Base-by-base conservation (phyloP, 805 yeast species). In the Lachancea cidri region DNA sequence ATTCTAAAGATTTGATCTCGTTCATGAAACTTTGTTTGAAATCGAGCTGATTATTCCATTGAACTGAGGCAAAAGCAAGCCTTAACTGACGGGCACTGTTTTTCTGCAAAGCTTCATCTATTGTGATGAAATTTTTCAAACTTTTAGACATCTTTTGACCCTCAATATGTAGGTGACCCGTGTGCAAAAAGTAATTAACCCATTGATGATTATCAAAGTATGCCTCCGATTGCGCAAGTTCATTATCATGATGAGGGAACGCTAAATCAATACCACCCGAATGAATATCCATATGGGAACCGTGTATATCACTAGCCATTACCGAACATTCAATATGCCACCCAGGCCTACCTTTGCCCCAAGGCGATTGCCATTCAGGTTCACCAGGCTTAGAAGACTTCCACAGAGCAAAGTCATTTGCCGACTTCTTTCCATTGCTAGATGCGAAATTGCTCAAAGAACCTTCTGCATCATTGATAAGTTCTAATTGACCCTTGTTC, bases 281-380 rank as follows among this genome's bases (percentile, higher is more conserved):
- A 62, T 93, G 98, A 51, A 93, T 86, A 64, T 93, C 98, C 74
- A 93, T 84, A 44, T 73, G 72, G 16, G 76, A 65, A 4, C 98
- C 98, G 29, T 85, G 73, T 35, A 89, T 74, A 52, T 88, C 95
- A 39, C 88, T 76, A 1, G 98, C 98, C 98, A 93, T 93, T 16
- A 93, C 98, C 6, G 97, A 88, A 74, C 98, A 93, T 67, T 93
- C 98, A 62, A 93, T 93, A 63, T 93, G 98, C 98, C 98, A 93
- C 3, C 98, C 98, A 11, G 98, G 98, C 63, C 98, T 82, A 39
- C 98, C 98, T 44, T 72, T 72, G 18, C 98, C 98, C 98, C 98
- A 93, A 19, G 91, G 89, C 2, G 96, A 86, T 4, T 73, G 76
- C 98, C 98, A 93, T 36, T 79, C 76, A 17, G 98, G 98, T 67